phyloP scores from a whole-genome alignment of 306 rosid genomes.

The Carpinus viminea region DNA sequence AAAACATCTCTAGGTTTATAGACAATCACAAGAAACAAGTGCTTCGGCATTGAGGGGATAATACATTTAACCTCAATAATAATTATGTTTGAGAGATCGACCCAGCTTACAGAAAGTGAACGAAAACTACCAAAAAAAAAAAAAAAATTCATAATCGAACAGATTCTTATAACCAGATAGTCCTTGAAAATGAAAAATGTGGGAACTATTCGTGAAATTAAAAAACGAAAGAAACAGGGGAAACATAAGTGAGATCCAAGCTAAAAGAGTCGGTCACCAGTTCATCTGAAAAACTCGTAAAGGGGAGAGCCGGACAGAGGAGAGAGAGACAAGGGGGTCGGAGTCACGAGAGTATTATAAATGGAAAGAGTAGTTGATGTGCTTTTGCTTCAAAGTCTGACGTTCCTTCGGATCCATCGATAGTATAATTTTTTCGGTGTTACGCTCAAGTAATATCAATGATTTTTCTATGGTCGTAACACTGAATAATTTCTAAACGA shows the following conservation, averaged over 20 bases:
- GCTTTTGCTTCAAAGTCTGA: not conserved
- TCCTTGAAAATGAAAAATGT: not conserved
- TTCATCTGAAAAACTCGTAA: not conserved
- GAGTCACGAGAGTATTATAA: constrained; percentile 54
- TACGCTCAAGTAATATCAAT: not conserved
- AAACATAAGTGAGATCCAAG: constrained; percentile 31
- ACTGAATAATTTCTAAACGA: not conserved
- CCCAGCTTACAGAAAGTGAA: not conserved
- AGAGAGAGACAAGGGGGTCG: constrained; percentile 19
- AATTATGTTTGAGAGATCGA: not conserved
- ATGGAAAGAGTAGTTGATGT: not conserved
- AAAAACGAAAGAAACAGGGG: not conserved
- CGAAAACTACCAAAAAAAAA: not conserved
- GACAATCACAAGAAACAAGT: not conserved
- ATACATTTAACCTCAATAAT: not conserved
- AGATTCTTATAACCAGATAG: not conserved
- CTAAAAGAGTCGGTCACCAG: constrained; percentile 23
- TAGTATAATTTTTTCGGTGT: not conserved
- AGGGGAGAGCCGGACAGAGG: constrained; percentile 13
- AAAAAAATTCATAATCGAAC: constrained; percentile 14
- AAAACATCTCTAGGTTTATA: constrained; percentile 2
- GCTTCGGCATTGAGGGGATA: constrained; percentile 24
- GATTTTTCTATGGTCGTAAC: too few relatives aligned
- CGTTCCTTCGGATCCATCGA: not conserved
- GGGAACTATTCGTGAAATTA: not conserved